Evolutionary conservation across 176 grass and related monocot genomes (phyloP).

Genomic region (Ampelocalamus luodianensis): DNA sequence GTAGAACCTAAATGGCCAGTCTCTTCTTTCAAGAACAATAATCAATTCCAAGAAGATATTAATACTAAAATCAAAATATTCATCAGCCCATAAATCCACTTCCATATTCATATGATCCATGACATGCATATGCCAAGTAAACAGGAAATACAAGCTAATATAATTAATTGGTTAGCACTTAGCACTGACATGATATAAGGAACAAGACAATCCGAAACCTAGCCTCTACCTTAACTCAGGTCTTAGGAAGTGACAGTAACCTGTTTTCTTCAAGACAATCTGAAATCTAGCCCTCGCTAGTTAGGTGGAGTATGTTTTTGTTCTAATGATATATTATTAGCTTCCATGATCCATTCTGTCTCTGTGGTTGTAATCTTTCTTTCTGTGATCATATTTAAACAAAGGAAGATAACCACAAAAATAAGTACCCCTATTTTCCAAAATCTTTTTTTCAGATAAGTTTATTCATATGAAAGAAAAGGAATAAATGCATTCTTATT

Average conservation of each 20-base stretch:
- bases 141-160: constrained; percentile 25
- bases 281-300: neutral
- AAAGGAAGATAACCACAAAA: constrained; percentile 8
- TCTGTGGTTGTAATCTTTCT: neutral
- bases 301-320: neutral
- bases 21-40: constrained; percentile 28
- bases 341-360: neutral
- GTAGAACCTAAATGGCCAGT: neutral
- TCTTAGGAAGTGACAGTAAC: neutral
- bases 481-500: neutral
- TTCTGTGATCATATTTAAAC: neutral
- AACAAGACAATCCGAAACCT: neutral
- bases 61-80: neutral
- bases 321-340: neutral
- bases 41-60: neutral
- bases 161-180: neutral
- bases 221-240: neutral
- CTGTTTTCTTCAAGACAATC: neutral
- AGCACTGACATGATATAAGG: neutral
- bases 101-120: constrained; percentile 1
- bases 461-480: neutral
- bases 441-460: constrained; percentile 4
- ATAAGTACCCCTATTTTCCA: neutral
- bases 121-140: constrained; percentile 15
- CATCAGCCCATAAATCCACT: neutral